Conservation (phyloP, 768 basidiomycete genomes). For the Tylopilus rubrobrunneus region DNA sequence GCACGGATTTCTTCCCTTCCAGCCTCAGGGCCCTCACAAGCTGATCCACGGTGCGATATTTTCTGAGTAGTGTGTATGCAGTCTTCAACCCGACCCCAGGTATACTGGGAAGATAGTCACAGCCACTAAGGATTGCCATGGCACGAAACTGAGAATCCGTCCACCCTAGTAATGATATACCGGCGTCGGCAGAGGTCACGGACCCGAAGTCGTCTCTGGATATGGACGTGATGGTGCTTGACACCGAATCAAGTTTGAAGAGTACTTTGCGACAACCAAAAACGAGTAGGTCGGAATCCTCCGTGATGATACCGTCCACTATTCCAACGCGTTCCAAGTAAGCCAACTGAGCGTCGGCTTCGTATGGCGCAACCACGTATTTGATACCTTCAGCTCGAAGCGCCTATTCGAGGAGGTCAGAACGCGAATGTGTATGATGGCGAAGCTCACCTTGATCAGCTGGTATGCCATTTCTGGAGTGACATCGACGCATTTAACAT, state of each 20-base stretch:
- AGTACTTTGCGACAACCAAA: conserved; percentile 92
- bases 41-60: conserved; percentile 83
- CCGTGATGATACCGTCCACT: conserved; percentile 91
- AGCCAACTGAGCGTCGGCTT: conserved; percentile 95
- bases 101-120: conserved; percentile 90
- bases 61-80: conserved; percentile 75
- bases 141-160: conserved; percentile 84
- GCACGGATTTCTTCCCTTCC: conserved; percentile 84
- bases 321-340: conserved; percentile 81
- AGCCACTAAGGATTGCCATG: conserved; percentile 92
- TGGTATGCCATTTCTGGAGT: conserved; percentile 98
- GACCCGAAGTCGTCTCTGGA: conserved; percentile 65
- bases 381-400: conserved; percentile 73
- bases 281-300: conserved; percentile 96
- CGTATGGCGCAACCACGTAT: conserved; percentile 96
- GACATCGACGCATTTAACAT: conserved; percentile 89
- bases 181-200: conserved; percentile 45
- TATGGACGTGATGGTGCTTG: conserved; percentile 62
- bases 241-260: conserved; percentile 83
- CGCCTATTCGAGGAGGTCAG: conserved; percentile 53
- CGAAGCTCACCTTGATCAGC: conserved; percentile 75
- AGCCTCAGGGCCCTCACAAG: conserved; percentile 69
- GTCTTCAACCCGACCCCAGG: conserved; percentile 93
- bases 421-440: not conserved
- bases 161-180: conserved; percentile 84